Evolutionary conservation across 345 rosid species (phyloP), one percentile per base, ranked within the genome.

Genomic region (Populus davidiana): DNA sequence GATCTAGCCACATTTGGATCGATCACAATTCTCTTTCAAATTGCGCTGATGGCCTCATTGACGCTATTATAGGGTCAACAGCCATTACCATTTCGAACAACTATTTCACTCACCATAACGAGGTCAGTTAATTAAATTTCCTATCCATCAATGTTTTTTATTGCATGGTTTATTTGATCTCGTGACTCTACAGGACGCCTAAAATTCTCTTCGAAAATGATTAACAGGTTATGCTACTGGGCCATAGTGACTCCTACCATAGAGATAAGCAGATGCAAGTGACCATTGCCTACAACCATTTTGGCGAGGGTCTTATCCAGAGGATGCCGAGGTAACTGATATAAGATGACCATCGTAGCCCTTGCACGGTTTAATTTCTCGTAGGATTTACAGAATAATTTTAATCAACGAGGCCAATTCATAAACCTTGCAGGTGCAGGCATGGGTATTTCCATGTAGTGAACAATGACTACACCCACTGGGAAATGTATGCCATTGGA

Each of bases 11-110:
- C 67, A 87, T 95, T 35, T 95, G 98, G 99, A 83, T 95, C 12
- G 99, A 95, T 75, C 99, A 95, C 77, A 95, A 92, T 63, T 92
- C 97, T 18, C 83, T 95, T 5, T 91, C 98, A 2, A 92, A 88
- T 44, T 79, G 81, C 10, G 81, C 81, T 2, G 81, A 79, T 59
- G 81, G 81, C 25, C 77, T 79, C 4, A 56, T 79, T 67, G 81
- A 79, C 43, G 81, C 81, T 10, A 79, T 79, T 21, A 79, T 79
- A 73, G 81, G 81, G 43, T 79, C 81, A n/a, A 79, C 81, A 16
- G 81, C 81, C 59, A 79, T 79, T 73, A 79, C 81, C 44, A 79
- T 79, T 41, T 72, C 81, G 3, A 79, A 79, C 73, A 79, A 79
- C 56, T 73, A 79, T 23, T 73, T 79, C 77, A 79, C 81, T 39